A percentile compares a stretch with the other conserved stretches of the same genome.
Evolutionary conservation across 768 basidiomycete species (phyloP).

Genomic region (Phlebiopsis flavidoalba): DNA sequence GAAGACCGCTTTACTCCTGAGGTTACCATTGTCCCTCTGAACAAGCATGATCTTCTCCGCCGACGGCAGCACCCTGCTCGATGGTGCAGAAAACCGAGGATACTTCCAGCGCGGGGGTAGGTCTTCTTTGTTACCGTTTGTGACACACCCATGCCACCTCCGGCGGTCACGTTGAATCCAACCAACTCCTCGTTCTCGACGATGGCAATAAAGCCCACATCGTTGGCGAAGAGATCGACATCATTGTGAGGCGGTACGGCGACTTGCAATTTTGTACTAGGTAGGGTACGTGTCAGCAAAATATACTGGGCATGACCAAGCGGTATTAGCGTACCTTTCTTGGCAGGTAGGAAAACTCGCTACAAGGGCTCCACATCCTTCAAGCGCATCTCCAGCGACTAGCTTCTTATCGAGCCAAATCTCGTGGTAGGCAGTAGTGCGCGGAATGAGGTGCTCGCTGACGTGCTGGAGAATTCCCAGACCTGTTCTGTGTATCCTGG

Average conservation of each 20-base stretch:
- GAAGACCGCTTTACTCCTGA: constrained; percentile 62
- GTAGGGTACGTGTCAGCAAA: constrained; percentile 4
- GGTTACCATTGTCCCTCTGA: constrained; percentile 95
- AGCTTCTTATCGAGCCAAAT: constrained; percentile 99
- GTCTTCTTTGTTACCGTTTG: constrained; percentile 96
- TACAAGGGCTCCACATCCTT: constrained; percentile 97
- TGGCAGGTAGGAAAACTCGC: constrained; percentile 94
- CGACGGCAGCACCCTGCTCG: constrained; percentile 78
- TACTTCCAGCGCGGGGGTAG: constrained; percentile 82
- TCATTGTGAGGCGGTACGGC: constrained; percentile 97
- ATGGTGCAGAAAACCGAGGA: constrained; percentile 91
- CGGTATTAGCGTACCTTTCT: constrained; percentile 59
- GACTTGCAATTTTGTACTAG: constrained; percentile 95
- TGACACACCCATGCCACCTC: constrained; percentile 99
- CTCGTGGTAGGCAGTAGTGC: constrained; percentile 94
- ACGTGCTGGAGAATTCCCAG: constrained; percentile 80
- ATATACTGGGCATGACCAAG: not conserved
- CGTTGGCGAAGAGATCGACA: constrained; percentile 92
- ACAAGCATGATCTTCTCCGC: constrained; percentile 93
- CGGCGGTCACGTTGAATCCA: constrained; percentile 92
- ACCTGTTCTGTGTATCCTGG: constrained; percentile 79
- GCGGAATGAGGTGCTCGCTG: constrained; percentile 83
- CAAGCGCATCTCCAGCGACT: constrained; percentile 87
- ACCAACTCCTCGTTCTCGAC: constrained; percentile 64
- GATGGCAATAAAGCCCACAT: constrained; percentile 96